Percentiles rank a stretch among this genome's conserved stretches.
Conservation (phyloP, 306 rosid species). For the Elaeagnus macrophylla region DNA sequence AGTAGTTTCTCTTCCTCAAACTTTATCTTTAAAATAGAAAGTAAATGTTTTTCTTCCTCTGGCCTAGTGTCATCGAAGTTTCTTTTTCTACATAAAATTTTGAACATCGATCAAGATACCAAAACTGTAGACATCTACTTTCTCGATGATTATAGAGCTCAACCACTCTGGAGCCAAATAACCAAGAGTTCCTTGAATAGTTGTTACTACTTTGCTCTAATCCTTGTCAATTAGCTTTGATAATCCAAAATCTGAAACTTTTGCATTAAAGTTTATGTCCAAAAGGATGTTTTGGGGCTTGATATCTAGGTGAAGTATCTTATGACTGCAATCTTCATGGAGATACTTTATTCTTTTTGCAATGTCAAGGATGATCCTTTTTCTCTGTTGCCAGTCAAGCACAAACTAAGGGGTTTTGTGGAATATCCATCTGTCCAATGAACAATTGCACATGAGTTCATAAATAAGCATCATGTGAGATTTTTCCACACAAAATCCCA, state of each 20-base stretch:
- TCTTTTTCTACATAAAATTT: background rate
- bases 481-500: constrained; percentile 5
- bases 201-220: constrained; percentile 1
- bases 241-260: constrained; percentile 8
- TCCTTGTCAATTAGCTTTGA: background rate
- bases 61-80: background rate
- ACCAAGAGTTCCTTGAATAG: constrained; percentile 4
- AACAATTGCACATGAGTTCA: background rate
- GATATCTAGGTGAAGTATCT: constrained; percentile 7
- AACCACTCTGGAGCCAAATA: constrained; percentile 11
- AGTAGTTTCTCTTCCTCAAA: background rate
- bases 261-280: background rate
- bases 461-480: background rate
- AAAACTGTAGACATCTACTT: constrained; percentile 7
- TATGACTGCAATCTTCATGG: background rate
- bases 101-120: background rate
- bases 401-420: background rate
- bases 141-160: background rate
- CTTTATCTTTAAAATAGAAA: background rate
- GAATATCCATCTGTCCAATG: constrained; percentile 3
- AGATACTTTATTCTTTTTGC: background rate
- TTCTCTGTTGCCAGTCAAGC: background rate
- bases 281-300: constrained; percentile 4
- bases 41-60: background rate
- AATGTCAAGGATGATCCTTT: constrained; percentile 1